Percentiles rank a stretch among this genome's conserved stretches.
phyloP scores from a whole-genome alignment of 2,329 filamentous ascomycete genomes.

The Paracamarosporium sp. region DNA sequence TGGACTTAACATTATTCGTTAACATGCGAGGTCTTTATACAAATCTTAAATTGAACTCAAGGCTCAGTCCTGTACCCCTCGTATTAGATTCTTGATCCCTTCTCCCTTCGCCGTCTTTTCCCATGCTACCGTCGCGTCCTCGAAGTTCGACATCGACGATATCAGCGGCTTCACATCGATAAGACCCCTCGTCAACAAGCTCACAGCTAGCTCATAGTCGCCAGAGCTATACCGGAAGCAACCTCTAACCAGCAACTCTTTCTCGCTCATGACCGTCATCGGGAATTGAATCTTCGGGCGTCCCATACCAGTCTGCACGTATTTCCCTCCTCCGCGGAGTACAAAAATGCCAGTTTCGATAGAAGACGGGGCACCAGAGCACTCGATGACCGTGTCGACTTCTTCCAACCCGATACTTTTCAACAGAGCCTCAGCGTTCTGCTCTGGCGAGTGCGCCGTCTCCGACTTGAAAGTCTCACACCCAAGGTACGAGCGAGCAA shows the following conservation, averaged over 20 bases:
- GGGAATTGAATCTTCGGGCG: slow-evolving; percentile 81
- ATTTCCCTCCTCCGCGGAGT: slow-evolving; percentile 89
- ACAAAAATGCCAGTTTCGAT: slow-evolving; percentile 85
- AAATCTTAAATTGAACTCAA: too few species aligned
- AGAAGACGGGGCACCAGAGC: slow-evolving; percentile 89
- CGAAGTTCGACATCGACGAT: slow-evolving; percentile 37
- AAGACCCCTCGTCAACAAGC: slow-evolving; percentile 26
- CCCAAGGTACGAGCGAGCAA: slow-evolving; percentile 79
- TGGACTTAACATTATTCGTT: too few species aligned
- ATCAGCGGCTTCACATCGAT: slow-evolving; percentile 37
- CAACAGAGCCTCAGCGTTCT: slow-evolving; percentile 62
- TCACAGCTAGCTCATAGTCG: slow-evolving; percentile 40
- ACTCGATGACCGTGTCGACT: slow-evolving; percentile 83
- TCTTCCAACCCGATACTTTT: slow-evolving; percentile 73
- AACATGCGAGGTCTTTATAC: too few species aligned
- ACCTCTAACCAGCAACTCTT: slow-evolving; percentile 55
- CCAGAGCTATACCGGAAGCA: slow-evolving; percentile 42
- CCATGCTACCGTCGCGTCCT: slow-evolving; percentile 38
- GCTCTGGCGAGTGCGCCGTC: slow-evolving; percentile 65
- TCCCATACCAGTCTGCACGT: slow-evolving; percentile 93
- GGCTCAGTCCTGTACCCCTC: slow-evolving; percentile 30
- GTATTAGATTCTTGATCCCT: slow-evolving; percentile 44
- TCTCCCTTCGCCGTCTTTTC: slow-evolving; percentile 38
- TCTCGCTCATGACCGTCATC: slow-evolving; percentile 6
- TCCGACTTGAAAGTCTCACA: slow-evolving; percentile 76